phyloP scores from a whole-genome alignment of 768 basidiomycete genomes.

The Mycena galericulata region DNA sequence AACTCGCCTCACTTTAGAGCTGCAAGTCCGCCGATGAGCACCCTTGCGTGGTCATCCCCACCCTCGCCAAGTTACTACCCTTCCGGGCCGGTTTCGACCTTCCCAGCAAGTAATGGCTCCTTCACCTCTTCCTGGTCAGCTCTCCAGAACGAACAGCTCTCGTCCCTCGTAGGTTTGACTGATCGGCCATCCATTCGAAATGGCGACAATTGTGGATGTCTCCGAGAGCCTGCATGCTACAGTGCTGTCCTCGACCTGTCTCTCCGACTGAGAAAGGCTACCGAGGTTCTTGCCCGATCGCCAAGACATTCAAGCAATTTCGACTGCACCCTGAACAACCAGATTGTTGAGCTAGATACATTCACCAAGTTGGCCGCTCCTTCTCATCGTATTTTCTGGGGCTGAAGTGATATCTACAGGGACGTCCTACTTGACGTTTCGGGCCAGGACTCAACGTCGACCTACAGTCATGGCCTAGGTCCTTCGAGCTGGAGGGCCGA shows the following conservation, averaged over 20 bases:
- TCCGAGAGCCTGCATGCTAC: conserved; percentile 56
- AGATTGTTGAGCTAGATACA: conserved; percentile 15
- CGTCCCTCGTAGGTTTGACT: conserved; percentile 12
- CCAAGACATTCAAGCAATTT: conserved; percentile 45
- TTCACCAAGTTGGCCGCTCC: conserved; percentile 18
- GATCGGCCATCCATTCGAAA: conserved; percentile 12
- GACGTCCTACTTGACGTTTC: conserved; percentile 24
- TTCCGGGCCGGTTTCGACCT: neutral
- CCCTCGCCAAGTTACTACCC: neutral
- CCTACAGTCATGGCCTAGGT: neutral
- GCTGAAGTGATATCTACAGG: conserved; percentile 21
- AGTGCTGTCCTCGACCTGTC: conserved; percentile 61
- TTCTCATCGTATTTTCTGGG: neutral
- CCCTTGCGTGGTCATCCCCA: neutral
- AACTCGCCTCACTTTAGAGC: conserved; percentile 3
- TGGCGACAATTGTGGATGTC: conserved; percentile 56
- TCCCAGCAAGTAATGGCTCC: neutral
- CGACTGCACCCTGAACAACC: conserved; percentile 1
- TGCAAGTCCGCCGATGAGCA: neutral
- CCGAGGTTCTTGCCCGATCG: conserved; percentile 53
- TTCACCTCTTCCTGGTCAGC: no score
- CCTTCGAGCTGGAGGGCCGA: neutral
- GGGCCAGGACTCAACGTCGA: conserved; percentile 6
- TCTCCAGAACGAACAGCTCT: no score
- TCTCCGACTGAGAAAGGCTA: conserved; percentile 60